These are phyloP conservation scores for Glomus cerebriforme DNA, from an alignment of 192 early-diverging fungal genomes.

Conservation along the genomic window DNA sequence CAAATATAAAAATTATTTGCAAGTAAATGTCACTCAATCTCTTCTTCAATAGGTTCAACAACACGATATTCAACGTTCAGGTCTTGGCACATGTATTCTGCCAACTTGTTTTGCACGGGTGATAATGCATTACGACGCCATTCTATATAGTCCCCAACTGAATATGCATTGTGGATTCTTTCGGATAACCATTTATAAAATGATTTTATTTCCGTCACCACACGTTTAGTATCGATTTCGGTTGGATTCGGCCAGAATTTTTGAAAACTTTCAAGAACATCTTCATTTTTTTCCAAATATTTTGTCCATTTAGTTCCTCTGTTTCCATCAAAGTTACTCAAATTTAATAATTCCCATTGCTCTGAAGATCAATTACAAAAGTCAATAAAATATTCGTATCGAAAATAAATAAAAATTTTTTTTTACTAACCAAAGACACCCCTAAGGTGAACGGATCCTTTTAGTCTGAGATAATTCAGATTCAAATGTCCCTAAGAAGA, in stretches of 20 bases:
- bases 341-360: not conserved
- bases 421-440: slow-evolving; percentile 14
- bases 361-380: not conserved
- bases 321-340: no score
- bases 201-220: not conserved
- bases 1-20: no score
- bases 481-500: not conserved
- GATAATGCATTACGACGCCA: not conserved
- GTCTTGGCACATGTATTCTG: not conserved
- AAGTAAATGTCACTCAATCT: no score
- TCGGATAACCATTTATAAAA: not conserved
- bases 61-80: not conserved
- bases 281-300: not conserved
- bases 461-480: not conserved
- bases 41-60: no score
- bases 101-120: not conserved
- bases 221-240: not conserved
- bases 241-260: not conserved
- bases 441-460: not conserved
- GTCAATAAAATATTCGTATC: not conserved
- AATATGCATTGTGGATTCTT: not conserved
- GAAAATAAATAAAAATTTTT: slow-evolving; percentile 5
- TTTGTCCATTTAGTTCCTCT: no score
- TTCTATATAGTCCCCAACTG: not conserved
- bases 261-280: not conserved